Conservation (phyloP, 2,329 filamentous ascomycete species). For the Penicillium sp. region DNA sequence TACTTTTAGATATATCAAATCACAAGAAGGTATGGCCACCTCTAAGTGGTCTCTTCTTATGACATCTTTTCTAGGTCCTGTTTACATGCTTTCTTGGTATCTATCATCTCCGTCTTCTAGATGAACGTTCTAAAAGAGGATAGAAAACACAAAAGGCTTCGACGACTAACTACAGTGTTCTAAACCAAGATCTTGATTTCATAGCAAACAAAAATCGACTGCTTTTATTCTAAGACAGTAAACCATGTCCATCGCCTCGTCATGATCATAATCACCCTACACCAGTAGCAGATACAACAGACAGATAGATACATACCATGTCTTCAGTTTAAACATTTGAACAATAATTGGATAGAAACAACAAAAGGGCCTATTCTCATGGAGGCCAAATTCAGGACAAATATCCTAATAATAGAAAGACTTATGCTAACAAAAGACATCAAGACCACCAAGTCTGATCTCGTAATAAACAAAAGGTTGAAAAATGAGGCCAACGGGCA, state of each 20-base stretch:
- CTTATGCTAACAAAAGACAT: constrained; percentile 11
- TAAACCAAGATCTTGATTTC: background rate
- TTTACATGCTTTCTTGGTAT: background rate
- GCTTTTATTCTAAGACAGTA: background rate
- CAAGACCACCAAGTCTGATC: constrained; percentile 13
- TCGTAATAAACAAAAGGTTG: constrained; percentile 7
- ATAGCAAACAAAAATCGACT: background rate
- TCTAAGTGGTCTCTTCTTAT: background rate
- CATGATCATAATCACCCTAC: background rate
- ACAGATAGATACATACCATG: background rate
- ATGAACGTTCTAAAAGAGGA: background rate
- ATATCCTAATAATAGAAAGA: constrained; percentile 8
- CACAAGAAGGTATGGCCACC: constrained; percentile 10
- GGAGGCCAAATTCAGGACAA: constrained; percentile 4
- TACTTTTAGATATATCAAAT: constrained; percentile 28
- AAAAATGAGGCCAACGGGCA: constrained; percentile 3
- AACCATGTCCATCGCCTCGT: background rate
- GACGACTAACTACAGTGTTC: background rate
- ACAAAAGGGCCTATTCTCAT: constrained; percentile 17
- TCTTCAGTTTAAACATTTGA: background rate
- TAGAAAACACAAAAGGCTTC: background rate
- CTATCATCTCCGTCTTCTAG: no score
- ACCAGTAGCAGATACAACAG: background rate
- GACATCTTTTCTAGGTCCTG: background rate
- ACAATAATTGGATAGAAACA: background rate